Evolutionary conservation across 164 flowering plant genomes (phyloP).

Genomic region (Chimonanthus salicifolius): DNA sequence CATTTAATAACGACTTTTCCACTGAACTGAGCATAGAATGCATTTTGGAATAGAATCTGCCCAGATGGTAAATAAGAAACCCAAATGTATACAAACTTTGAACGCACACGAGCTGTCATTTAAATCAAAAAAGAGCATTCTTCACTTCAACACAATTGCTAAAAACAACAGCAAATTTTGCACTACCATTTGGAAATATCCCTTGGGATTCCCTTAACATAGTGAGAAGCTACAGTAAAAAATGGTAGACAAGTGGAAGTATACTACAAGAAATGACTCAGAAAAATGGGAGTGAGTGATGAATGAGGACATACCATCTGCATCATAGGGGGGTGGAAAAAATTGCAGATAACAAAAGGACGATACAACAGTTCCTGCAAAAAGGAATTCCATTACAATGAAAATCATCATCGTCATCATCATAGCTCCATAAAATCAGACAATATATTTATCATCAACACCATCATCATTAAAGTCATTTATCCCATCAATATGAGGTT

Average conservation of each 20-base stretch:
- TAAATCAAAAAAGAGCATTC: too few species aligned
- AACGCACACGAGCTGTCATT: too few species aligned
- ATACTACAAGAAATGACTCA: background rate
- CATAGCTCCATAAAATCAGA: background rate
- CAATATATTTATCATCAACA: too few species aligned
- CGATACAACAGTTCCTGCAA: conserved; percentile 52
- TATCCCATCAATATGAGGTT: too few species aligned
- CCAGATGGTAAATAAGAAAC: too few species aligned
- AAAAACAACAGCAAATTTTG: background rate
- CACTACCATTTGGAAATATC: background rate
- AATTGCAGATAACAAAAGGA: conserved; percentile 78
- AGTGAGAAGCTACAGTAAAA: background rate
- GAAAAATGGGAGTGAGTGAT: background rate
- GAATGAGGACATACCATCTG: conserved; percentile 30
- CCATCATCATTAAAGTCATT: background rate
- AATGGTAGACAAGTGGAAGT: background rate
- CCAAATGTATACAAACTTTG: too few species aligned
- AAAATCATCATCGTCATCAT: background rate
- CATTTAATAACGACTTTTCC: too few species aligned
- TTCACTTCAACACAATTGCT: background rate
- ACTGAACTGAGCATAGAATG: too few species aligned
- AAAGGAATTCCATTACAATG: background rate
- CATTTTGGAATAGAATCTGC: too few species aligned
- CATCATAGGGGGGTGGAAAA: conserved; percentile 69
- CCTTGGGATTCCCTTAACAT: background rate